A percentile compares a stretch with the other conserved stretches of the same genome.
Conservation (phyloP, 257 asterid genomes). For the Eucommia ulmoides region DNA sequence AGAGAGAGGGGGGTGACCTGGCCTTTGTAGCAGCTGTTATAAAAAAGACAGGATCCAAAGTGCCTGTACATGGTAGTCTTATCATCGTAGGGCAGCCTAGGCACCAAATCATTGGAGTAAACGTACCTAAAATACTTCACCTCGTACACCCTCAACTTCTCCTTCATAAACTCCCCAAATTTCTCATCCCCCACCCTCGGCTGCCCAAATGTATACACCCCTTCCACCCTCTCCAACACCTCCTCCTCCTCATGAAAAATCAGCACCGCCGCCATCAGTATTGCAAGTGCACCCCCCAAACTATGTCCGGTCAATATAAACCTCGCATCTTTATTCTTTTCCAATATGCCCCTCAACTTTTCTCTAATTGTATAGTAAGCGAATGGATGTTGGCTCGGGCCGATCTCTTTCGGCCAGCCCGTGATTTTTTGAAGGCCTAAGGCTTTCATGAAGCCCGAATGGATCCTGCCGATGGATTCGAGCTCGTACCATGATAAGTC, state of each 20-base stretch:
- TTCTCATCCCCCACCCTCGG: conserved; percentile 64
- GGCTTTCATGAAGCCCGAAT: background rate
- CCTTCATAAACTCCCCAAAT: conserved; percentile 56
- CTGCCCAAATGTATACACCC: conserved; percentile 74
- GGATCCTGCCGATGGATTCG: background rate
- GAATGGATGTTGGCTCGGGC: conserved; percentile 3
- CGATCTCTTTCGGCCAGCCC: background rate
- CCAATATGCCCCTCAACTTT: conserved; percentile 21
- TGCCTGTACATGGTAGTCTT: conserved; percentile 44
- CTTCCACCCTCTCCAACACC: conserved; percentile 39
- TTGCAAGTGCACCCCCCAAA: conserved; percentile 66
- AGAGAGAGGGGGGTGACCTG: conserved; percentile 15
- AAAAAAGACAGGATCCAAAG: conserved; percentile 59
- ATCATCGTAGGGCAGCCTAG: conserved; percentile 73
- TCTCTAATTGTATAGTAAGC: conserved; percentile 54
- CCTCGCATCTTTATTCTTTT: conserved; percentile 21
- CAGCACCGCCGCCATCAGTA: conserved; percentile 31
- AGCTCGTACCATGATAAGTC: background rate
- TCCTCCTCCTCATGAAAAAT: conserved; percentile 39
- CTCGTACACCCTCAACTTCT: conserved; percentile 16
- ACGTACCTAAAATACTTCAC: conserved; percentile 48
- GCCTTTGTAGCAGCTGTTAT: conserved; percentile 48
- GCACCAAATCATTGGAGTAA: conserved; percentile 51
- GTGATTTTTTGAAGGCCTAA: background rate
- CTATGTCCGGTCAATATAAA: conserved; percentile 64